A percentile compares a stretch with the other conserved stretches of the same genome.
phyloP scores from a whole-genome alignment of 1,139 yeast species.

The Pneumocystis murina region DNA sequence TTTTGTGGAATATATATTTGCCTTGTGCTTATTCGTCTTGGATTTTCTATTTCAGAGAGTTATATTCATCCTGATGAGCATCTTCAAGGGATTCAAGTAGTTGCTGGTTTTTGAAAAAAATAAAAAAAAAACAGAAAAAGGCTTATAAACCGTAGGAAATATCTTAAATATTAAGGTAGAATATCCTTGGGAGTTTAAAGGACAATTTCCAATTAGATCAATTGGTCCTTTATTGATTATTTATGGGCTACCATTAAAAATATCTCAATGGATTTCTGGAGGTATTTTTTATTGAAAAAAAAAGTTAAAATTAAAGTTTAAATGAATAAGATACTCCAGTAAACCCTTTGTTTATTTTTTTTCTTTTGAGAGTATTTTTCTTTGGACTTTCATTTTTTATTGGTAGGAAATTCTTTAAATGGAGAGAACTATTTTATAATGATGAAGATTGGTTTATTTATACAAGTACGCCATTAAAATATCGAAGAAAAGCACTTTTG shows the following conservation, averaged over 20 bases:
- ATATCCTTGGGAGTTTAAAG: constrained; percentile 74
- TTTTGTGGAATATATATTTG: constrained; percentile 7
- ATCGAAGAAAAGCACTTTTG: constrained; percentile 2
- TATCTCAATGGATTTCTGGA: constrained; percentile 4
- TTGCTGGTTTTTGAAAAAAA: constrained; percentile 28
- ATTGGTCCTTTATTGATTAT: constrained; percentile 49
- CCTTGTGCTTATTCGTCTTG: constrained; percentile 29
- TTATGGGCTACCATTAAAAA: constrained; percentile 49
- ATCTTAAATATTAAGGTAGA: constrained; percentile 39
- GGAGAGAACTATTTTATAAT: not conserved
- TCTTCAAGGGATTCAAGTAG: constrained; percentile 70
- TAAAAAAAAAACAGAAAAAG: not conserved
- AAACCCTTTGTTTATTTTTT: constrained; percentile 34
- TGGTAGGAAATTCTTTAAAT: constrained; percentile 9
- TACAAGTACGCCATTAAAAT: not conserved
- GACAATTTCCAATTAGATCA: constrained; percentile 52
- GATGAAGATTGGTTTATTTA: not conserved
- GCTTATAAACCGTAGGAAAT: constrained; percentile 15
- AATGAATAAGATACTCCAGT: constrained; percentile 9
- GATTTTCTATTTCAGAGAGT: constrained; percentile 54
- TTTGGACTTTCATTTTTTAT: constrained; percentile 28
- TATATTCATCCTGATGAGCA: constrained; percentile 98
- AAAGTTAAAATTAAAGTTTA: not conserved
- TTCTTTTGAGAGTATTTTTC: constrained; percentile 42
- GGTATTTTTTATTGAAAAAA: not conserved